Base-by-base conservation (phyloP, 208 protist species). In the Strigomonas culicis region DNA sequence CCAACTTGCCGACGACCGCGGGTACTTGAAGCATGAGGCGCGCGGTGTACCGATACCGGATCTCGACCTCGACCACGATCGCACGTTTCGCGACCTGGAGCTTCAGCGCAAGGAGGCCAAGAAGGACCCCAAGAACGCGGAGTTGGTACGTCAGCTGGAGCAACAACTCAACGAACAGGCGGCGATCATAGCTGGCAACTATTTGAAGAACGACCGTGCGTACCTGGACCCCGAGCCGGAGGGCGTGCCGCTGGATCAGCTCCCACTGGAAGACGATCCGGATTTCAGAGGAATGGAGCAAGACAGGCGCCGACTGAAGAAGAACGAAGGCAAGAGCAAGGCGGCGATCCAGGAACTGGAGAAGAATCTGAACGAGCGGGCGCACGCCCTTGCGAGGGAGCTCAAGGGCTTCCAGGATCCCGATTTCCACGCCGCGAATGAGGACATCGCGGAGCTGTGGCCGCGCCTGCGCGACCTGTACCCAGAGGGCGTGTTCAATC, bases 211-310 rank as follows among this genome's bases (percentile, higher is more conserved):
- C 28, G 86, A 92, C 61, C 75, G 90, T 39, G 69, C 68, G 25
- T 93, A 86, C 63, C 77, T 95, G 4, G 84, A 95, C 51, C 77
- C 71, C 55, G 77, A 92, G 57, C 86, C 90, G 19, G 69, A 90
- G 60, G 90, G 90, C 52, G 77, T 95, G 59, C 79, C 78, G 25
- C 71, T 95, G 15, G 34, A 69, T 19, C 55, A 59, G 15, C 68
- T 95, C 39, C 77, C 82, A 17, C 77, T 95, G 8, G 75, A 89
- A 63, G 71, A 71, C 31, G 90, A 95, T 66, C 55, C 60, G 0
- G 61, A 63, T 4, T 95, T 95, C 59, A 79, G 78, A 39, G 22
- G 50, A 21, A 82, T 95, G 78, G 90, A 93, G 69, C 53, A 82
- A 50, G 78, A 93, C 46, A 74, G 91, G 49, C 90, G 84, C 2